Base-by-base conservation (phyloP, 306 rosid species). In the Vicia sativa region DNA sequence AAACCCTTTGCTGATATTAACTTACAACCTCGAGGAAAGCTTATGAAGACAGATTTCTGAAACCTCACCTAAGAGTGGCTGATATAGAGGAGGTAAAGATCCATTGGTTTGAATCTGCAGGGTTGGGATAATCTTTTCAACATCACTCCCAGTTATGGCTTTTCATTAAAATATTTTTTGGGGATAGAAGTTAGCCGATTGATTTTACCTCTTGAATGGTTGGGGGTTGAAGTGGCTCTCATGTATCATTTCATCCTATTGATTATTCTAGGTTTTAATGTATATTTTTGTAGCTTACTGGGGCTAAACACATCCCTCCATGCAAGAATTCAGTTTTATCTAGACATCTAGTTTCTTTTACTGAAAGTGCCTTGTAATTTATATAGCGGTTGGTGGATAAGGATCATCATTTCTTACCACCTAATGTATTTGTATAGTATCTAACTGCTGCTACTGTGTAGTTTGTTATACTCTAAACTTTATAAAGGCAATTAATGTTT, bases 31-130 rank as follows among this genome's bases (percentile, higher is more conserved):
- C 84, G 86, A 64, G 54, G 68, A 76, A 95, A 91, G 87, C 95
- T 95, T 72, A 81, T 87, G 92, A 91, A 89, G 71, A 79, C 97
- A 62, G 91, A 78, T 68, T 91, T 95, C 87, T 95, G 87, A 90
- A 82, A 74, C 79, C 74, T 82, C 44, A 25, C 68, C 13, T 79
- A 81, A 92, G 80, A 76, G 78, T 75, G 73, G 78, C 85, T 78
- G 87, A 86, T 68, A 65, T 80, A 78, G 90, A 77, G n/a, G n/a
- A n/a, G 80, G 79, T 68, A 62, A 66, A 65, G 74, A 60, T 76
- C 66, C 80, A 42, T 62, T 68, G 77, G 82, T 53, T 78, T 55
- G 43, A 73, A 62, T 78, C 72, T 39, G 54, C 79, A 39, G 73
- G 82, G 75, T 59, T 66, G 81, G 78, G 73, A 62, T 75, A 43